phyloP scores from a whole-genome alignment of 306 rosid genomes.

The Dryas octopetala region DNA sequence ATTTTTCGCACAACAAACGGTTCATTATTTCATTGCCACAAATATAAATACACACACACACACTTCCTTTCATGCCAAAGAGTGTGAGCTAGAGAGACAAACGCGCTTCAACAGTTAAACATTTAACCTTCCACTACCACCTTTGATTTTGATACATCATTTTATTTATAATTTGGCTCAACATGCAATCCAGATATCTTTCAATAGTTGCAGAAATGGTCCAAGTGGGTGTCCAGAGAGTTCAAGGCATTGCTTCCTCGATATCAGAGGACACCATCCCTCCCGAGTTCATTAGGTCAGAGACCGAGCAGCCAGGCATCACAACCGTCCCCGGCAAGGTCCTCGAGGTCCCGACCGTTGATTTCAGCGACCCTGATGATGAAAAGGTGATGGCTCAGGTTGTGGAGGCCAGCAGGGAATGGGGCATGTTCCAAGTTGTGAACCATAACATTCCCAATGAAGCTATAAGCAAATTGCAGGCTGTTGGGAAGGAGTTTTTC shows the following conservation, averaged over 20 bases:
- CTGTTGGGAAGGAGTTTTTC: slow-evolving; percentile 59
- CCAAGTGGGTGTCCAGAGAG: slow-evolving; percentile 26
- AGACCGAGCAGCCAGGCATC: slow-evolving; percentile 62
- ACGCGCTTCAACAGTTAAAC: too few species aligned
- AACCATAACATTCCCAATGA: slow-evolving; percentile 65
- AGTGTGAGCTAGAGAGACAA: too few species aligned
- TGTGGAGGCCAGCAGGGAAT: slow-evolving; percentile 41
- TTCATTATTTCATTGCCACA: not conserved
- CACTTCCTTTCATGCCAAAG: too few species aligned
- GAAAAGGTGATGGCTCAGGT: slow-evolving; percentile 22
- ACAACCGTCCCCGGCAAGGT: slow-evolving; percentile 56
- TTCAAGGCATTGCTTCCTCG: slow-evolving; percentile 48
- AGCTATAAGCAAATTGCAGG: slow-evolving; percentile 47
- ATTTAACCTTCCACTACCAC: too few species aligned
- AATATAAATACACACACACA: not conserved
- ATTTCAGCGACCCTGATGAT: slow-evolving; percentile 41
- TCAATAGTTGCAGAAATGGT: too few species aligned
- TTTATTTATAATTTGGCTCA: too few species aligned
- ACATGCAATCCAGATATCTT: too few species aligned
- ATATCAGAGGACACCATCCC: slow-evolving; percentile 40
- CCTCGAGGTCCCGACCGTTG: slow-evolving; percentile 48
- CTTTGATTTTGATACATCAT: too few species aligned
- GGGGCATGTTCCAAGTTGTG: slow-evolving; percentile 83
- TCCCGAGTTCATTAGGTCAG: slow-evolving; percentile 41
- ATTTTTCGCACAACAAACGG: too few species aligned